These are phyloP conservation scores for Antrodiella citrinella DNA, from an alignment of 768 basidiomycete species.

Conservation along the genomic window DNA sequence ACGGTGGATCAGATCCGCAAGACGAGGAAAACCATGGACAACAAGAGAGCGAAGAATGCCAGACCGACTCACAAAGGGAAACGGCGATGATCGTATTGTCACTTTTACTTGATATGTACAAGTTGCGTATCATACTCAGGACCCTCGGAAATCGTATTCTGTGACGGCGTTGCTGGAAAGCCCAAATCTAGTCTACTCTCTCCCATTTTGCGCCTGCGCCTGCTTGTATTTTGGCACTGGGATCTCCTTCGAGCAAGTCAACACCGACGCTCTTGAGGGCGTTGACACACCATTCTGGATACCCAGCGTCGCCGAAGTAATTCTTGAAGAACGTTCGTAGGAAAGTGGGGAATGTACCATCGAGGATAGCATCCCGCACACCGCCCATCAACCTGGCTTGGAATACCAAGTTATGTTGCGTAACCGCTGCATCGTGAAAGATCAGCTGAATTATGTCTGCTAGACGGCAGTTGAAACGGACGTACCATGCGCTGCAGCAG, in stretches of 20 bases:
- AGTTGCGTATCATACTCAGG: too few species aligned
- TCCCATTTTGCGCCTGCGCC: conserved; percentile 79
- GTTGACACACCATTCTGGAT: conserved; percentile 85
- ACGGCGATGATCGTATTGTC: conserved; percentile 23
- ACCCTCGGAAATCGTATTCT: too few species aligned
- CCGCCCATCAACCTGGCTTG: conserved; percentile 85
- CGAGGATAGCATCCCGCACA: conserved; percentile 73
- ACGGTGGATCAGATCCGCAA: conserved; percentile 83
- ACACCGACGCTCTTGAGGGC: conserved; percentile 79
- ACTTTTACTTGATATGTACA: too few species aligned
- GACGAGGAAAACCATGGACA: conserved; percentile 54
- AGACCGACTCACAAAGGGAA: conserved; percentile 47
- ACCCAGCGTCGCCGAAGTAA: conserved; percentile 72
- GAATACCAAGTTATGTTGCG: conserved; percentile 78
- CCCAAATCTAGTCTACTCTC: conserved; percentile 46
- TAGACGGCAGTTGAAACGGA: conserved; percentile 10
- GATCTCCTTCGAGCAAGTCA: conserved; percentile 57
- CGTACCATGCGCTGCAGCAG: conserved; percentile 78
- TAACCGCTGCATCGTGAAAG: conserved; percentile 50
- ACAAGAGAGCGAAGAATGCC: conserved; percentile 73
- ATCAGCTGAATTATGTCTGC: conserved; percentile 3
- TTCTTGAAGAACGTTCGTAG: conserved; percentile 65
- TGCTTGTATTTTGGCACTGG: conserved; percentile 39
- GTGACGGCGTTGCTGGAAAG: too few species aligned
- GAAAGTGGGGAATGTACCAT: conserved; percentile 72